A percentile compares a stretch with the other conserved stretches of the same genome.
These are phyloP conservation scores for Zasmidium citrigriseum DNA, from an alignment of 2,329 filamentous ascomycete species.

Conservation along the genomic window DNA sequence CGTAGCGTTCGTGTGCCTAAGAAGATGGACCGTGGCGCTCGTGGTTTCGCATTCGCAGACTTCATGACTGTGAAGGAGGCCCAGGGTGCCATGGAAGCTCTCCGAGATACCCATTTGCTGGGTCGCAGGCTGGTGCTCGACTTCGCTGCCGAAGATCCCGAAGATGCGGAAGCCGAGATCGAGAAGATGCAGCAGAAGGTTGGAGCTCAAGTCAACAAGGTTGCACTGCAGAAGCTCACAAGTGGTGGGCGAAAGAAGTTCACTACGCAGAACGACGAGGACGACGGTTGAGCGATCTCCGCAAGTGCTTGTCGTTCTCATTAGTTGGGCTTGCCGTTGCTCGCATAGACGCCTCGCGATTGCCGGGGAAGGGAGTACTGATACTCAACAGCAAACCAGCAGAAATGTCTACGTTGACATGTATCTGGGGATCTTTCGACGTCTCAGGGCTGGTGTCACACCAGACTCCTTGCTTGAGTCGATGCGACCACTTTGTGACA, in stretches of 20 bases:
- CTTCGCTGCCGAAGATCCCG: conserved; percentile 82
- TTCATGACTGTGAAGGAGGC: conserved; percentile 92
- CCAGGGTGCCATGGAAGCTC: conserved; percentile 82
- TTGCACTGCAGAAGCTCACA: conserved; percentile 85
- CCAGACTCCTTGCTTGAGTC: conserved; percentile 22
- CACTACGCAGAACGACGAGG: conserved; percentile 44
- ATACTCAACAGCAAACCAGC: neutral
- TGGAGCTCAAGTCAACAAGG: conserved; percentile 84
- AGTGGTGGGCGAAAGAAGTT: conserved; percentile 84
- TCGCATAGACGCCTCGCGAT: neutral
- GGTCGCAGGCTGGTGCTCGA: conserved; percentile 87
- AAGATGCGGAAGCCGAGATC: conserved; percentile 94
- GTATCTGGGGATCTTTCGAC: neutral
- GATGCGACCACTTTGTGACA: conserved; percentile 21
- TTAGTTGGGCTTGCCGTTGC: neutral
- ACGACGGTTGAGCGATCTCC: conserved; percentile 11
- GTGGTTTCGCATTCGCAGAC: conserved; percentile 96
- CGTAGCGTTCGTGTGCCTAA: conserved; percentile 91
- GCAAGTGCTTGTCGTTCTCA: neutral
- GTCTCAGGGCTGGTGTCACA: neutral
- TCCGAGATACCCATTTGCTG: conserved; percentile 90
- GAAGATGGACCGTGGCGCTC: conserved; percentile 85
- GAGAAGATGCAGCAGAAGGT: conserved; percentile 97
- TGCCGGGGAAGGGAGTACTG: too few relatives aligned
- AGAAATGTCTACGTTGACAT: neutral